Base-by-base conservation (phyloP, 805 yeast genomes). In the Candida rishiriensis region DNA sequence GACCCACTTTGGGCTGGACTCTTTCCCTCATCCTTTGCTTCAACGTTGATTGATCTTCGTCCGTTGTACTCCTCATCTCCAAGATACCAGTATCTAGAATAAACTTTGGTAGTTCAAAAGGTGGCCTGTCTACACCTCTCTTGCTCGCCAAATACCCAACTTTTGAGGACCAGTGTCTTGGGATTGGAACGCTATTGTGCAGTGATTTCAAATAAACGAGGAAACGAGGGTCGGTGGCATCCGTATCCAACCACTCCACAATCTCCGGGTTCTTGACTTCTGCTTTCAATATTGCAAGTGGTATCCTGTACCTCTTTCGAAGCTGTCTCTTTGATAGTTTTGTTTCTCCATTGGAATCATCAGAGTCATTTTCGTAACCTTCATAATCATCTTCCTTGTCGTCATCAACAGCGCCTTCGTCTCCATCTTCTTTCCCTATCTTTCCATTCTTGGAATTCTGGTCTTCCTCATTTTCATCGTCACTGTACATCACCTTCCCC, bases 1-100 rank as follows among this genome's bases (percentile, higher is more conserved):
- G 72, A 1, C 95, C 95, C 80, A 88, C 71, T 59, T 87, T 88
- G 0, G 97, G 97, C 61, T 88, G 97, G 0, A 89, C 95, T 41
- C 85, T 72, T 44, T 86, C 91, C 49, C 97, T 73, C 61, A 83
- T 83, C 56, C 76, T 73, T 55, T 86, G 93, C 57, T 85, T 81
- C 52, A 88, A 59, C 1, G 81, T 72, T 12, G 76, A 67, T 15
- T 76, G 81, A 36, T 81, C 81, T 3, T 69, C 75, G 13, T 66
- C 64, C 4, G 68, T 61, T 2, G 81, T 78, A 44, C 79, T 78
- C 60, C 97, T 76, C 95, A 91, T 85, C 43, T 86, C 89, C 50
- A 80, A 76, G 26, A 91, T 89, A 2, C 96, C 96, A 0, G 97
- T 90, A 41, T 80, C 87, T 34, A 69, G 72, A 34, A 93, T 88